Conservation (phyloP, 2,329 filamentous ascomycete species). For the Aspergillus sp. region DNA sequence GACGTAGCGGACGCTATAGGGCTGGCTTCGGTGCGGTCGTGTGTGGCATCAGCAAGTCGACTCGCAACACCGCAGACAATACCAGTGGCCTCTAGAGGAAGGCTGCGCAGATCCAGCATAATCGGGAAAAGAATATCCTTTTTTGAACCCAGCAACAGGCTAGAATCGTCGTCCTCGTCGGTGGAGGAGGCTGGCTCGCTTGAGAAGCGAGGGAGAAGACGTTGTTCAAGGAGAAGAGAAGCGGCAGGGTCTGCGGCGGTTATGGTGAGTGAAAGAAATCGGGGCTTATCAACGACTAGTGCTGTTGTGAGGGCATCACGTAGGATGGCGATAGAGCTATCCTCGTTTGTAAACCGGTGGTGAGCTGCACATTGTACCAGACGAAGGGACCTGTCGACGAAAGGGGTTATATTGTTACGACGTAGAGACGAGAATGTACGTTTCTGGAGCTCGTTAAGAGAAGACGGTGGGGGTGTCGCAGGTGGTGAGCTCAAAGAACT, state of each 20-base stretch:
- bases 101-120: constrained; percentile 75
- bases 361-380: constrained; percentile 80
- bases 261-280: constrained; percentile 50
- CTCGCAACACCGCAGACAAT: constrained; percentile 95
- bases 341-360: constrained; percentile 42
- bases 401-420: constrained; percentile 71
- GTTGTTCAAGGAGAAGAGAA: constrained; percentile 46
- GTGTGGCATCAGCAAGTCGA: constrained; percentile 71
- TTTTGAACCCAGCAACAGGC: constrained; percentile 73
- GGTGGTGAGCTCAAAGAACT: constrained; percentile 44
- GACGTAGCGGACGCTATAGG: constrained; percentile 21
- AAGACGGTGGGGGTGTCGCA: constrained; percentile 73
- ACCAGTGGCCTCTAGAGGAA: constrained; percentile 85
- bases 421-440: constrained; percentile 84
- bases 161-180: constrained; percentile 48
- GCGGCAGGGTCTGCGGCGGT: constrained; percentile 47
- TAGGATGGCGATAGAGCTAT: constrained; percentile 39
- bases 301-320: constrained; percentile 39
- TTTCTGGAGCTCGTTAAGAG: constrained; percentile 73
- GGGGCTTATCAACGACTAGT: constrained; percentile 43
- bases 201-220: constrained; percentile 65
- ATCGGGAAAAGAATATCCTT: constrained; percentile 75
- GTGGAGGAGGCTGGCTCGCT: constrained; percentile 52
- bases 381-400: constrained; percentile 66
- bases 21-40: constrained; percentile 41